Evolutionary conservation across 2,329 filamentous ascomycete genomes (phyloP).

Genomic region (Paracoccidioides lutzii): DNA sequence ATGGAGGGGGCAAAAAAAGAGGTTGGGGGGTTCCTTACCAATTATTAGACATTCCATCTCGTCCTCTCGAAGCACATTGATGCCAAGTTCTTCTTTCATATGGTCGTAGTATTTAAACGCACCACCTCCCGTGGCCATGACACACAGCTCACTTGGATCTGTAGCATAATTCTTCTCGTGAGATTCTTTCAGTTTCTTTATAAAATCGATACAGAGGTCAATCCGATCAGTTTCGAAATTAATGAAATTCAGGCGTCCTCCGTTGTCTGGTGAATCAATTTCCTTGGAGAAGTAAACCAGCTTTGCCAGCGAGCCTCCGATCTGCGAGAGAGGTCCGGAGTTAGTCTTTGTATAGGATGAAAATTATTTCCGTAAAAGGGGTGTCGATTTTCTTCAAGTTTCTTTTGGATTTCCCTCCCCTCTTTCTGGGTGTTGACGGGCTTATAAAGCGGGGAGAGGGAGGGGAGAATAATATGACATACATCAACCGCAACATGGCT

Average conservation of each 20-base stretch:
- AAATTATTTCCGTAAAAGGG: background rate
- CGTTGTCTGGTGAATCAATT: constrained; percentile 61
- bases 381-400: background rate
- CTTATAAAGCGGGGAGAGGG: background rate
- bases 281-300: constrained; percentile 95
- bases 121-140: constrained; percentile 92
- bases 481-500: constrained; percentile 96
- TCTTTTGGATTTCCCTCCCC: background rate
- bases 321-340: constrained; percentile 39
- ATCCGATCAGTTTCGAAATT: constrained; percentile 94
- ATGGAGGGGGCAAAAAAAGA: background rate
- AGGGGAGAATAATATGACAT: constrained; percentile 28
- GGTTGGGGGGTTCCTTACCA: constrained; percentile 41
- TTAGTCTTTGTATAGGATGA: constrained; percentile 3
- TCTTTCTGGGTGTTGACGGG: background rate
- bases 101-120: constrained; percentile 95
- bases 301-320: constrained; percentile 90
- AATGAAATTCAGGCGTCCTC: constrained; percentile 85
- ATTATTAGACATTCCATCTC: constrained; percentile 99
- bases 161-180: constrained; percentile 62
- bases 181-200: constrained; percentile 71
- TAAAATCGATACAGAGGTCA: constrained; percentile 84
- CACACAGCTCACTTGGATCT: constrained; percentile 56
- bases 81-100: constrained; percentile 68
- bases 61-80: constrained; percentile 83